These are phyloP conservation scores for Chionographis japonica DNA, from an alignment of 106 monocot genomes.

Conservation along the genomic window DNA sequence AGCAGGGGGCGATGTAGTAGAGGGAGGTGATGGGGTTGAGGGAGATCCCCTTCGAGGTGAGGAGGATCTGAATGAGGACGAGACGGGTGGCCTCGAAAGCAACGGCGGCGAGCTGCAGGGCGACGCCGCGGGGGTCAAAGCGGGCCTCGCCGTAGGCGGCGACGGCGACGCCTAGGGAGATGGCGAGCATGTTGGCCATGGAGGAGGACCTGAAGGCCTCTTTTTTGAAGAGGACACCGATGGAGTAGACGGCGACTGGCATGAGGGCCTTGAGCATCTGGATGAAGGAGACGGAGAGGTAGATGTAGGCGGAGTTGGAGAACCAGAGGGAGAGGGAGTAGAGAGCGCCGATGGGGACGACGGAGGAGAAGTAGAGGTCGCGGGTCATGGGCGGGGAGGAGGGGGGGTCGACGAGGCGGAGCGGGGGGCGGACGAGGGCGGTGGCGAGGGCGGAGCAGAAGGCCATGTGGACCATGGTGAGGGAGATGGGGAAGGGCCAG, in stretches of 20 bases:
- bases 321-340: constrained; percentile 52
- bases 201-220: constrained; percentile 27
- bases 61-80: constrained; percentile 45
- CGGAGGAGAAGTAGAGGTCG: constrained; percentile 34
- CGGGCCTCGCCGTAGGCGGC: constrained; percentile 49
- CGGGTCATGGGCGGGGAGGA: constrained; percentile 38
- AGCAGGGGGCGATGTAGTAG: constrained; percentile 60
- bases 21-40: constrained; percentile 68
- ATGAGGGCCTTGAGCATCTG: constrained; percentile 49
- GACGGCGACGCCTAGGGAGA: constrained; percentile 51
- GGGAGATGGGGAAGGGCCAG: constrained; percentile 66
- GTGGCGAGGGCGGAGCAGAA: constrained; percentile 58
- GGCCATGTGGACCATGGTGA: constrained; percentile 64
- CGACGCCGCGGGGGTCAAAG: constrained; percentile 30
- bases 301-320: constrained; percentile 50
- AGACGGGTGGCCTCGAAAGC: constrained; percentile 49
- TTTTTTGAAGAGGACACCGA: constrained; percentile 42
- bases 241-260: constrained; percentile 51
- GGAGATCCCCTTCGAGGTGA: constrained; percentile 58
- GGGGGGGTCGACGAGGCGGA: constrained; percentile 42
- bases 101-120: constrained; percentile 43
- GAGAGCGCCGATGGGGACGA: constrained; percentile 42
- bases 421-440: constrained; percentile 33
- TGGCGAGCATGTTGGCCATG: constrained; percentile 48
- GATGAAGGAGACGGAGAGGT: constrained; percentile 44